Evolutionary conservation across 176 grass and related monocot species (phyloP).

Genomic region (Metroxylon sagu): DNA sequence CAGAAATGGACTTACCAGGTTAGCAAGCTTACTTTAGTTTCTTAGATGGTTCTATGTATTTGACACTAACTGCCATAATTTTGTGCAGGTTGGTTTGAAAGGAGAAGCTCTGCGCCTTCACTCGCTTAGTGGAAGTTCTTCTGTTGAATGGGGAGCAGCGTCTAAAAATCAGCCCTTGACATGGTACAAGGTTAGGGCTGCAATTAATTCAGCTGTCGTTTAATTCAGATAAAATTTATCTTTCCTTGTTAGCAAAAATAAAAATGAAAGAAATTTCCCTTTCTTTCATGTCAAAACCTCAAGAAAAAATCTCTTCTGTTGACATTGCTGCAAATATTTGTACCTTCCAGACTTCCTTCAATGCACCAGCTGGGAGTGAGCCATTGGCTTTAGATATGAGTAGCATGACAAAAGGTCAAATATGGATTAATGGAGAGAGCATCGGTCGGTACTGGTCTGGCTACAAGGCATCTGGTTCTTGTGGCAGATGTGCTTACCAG

Average conservation of each 20-base stretch:
- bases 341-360: conserved; percentile 57
- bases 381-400: conserved; percentile 92
- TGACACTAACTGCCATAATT: not conserved
- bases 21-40: not conserved
- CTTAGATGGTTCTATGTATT: conserved; percentile 5
- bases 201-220: too few species aligned
- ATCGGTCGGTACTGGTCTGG: conserved; percentile 75
- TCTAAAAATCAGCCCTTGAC: conserved; percentile 55
- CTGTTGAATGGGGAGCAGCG: conserved; percentile 57
- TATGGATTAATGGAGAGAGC: conserved; percentile 84
- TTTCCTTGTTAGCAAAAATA: not conserved
- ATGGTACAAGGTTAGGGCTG: conserved; percentile 70
- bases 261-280: too few species aligned
- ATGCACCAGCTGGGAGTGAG: conserved; percentile 49
- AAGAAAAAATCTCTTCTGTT: too few species aligned
- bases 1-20: conserved; percentile 97
- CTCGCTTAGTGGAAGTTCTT: conserved; percentile 49
- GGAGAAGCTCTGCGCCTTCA: conserved; percentile 58
- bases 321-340: too few species aligned
- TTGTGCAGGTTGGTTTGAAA: conserved; percentile 59
- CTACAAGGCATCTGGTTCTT: conserved; percentile 52
- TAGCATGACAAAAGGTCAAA: conserved; percentile 88
- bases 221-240: not conserved
- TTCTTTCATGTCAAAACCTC: too few species aligned
- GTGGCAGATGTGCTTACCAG: conserved; percentile 56